A percentile compares a stretch with the other conserved stretches of the same genome.
These are phyloP conservation scores for Kregervanrija delftensis DNA, from an alignment of 805 yeast genomes.

Conservation along the genomic window DNA sequence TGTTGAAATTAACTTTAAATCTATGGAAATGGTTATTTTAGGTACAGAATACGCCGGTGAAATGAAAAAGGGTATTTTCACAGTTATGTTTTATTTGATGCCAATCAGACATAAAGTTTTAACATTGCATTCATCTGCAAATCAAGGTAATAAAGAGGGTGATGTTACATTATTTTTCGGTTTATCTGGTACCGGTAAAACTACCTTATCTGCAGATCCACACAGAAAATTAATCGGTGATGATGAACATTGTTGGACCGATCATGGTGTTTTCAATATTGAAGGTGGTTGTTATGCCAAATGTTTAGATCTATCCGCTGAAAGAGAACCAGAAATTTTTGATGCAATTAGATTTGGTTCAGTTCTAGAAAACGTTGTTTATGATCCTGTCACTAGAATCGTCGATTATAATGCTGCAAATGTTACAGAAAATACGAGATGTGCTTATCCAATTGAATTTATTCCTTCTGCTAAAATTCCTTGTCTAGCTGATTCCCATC, in stretches of 20 bases:
- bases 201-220: conserved; percentile 95
- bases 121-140: conserved; percentile 92
- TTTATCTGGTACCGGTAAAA: conserved; percentile 96
- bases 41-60: conserved; percentile 99
- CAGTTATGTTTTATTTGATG: conserved; percentile 98
- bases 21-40: conserved; percentile 96
- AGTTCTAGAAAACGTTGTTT: conserved; percentile 87
- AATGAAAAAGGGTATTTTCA: conserved; percentile 98
- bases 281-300: conserved; percentile 99
- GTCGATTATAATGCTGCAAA: conserved; percentile 80
- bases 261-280: conserved; percentile 95
- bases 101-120: conserved; percentile 87
- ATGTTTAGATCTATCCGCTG: conserved; percentile 81
- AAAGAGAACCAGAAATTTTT: conserved; percentile 97
- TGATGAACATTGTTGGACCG: conserved; percentile 99
- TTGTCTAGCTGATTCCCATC: conserved; percentile 84
- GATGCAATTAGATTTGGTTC: conserved; percentile 93
- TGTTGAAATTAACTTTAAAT: conserved; percentile 93
- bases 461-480: conserved; percentile 96
- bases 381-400: conserved; percentile 67
- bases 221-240: conserved; percentile 92
- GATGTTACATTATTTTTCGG: conserved; percentile 97
- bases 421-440: conserved; percentile 95
- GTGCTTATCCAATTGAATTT: conserved; percentile 96
- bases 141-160: conserved; percentile 73